Base-by-base conservation (phyloP, 2,329 filamentous ascomycete species). In the Trichoderma aggressivum region DNA sequence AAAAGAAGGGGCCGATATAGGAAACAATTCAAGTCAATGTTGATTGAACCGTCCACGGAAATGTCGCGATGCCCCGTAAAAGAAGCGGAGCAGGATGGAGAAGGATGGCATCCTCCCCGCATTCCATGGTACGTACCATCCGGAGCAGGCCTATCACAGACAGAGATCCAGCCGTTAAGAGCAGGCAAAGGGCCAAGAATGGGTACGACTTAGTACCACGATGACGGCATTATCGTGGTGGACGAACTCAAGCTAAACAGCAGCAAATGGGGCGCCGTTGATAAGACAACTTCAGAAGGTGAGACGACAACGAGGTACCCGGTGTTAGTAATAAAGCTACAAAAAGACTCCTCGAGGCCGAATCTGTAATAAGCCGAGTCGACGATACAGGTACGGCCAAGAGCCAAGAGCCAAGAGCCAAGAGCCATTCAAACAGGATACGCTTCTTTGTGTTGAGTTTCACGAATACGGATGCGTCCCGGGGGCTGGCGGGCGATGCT, bases 81-180 rank as follows among this genome's bases (percentile, higher is more conserved):
- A 24, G 47, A 65, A 66, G 63, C 63, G 63, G 63, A 66, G 63
- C 63, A 56, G 18, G 4, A 55, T 67, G 64, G 64, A 67, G 64
- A 67, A 36, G 12, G 36, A 24, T 32, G n/a, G 34, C 55, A 60
- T 39, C 66, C 63, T 34, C 66, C 66, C 66, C 66, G 66, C 66
- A 69, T 69, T 61, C 26, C 21, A 61, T 61, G 66, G 56, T 61
- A 69, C 66, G 66, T 69, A 69, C 56, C 66, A 61, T 69, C 66
- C 50, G 43, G 30, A 21, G 16, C 47, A 58, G 50, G 34, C 36
- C 26, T 67, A 47, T 67, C 64, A 43, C 28, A 50, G 43, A 24
- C 30, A 10, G 21, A 30, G 24, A 43, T 24, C 10, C 34, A 39
- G 18, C 53, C 55, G 65, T 59, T 50, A 50, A 68, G 8, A 50